These are phyloP conservation scores for Syncephalis fuscata DNA, from an alignment of 371 early-diverging fungal species.

Conservation along the genomic window DNA sequence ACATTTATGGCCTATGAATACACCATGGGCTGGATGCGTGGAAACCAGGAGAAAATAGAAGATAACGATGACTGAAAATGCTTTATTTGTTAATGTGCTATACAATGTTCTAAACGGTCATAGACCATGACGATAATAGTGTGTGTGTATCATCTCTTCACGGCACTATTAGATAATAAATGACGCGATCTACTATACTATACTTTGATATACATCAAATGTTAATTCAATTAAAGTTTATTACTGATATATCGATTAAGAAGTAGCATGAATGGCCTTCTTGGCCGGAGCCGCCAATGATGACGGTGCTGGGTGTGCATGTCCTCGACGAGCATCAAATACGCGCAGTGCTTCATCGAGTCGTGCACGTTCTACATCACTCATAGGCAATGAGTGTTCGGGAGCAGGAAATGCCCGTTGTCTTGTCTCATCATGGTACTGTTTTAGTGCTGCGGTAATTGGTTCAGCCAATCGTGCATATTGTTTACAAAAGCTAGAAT, in stretches of 20 bases:
- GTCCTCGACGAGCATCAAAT: constrained; percentile 1
- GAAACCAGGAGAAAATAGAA: constrained; percentile 5
- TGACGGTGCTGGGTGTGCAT: no score
- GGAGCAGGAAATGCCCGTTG: constrained; percentile 57
- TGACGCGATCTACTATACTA: no score
- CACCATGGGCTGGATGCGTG: constrained; percentile 4
- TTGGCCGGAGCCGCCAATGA: no score
- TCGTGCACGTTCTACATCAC: constrained; percentile 28
- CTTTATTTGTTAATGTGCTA: no score
- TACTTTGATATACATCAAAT: no score
- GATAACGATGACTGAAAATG: no score
- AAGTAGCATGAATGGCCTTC: no score
- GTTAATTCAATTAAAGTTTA: no score
- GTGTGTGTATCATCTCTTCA: background rate
- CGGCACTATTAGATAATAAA: no score
- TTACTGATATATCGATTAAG: no score
- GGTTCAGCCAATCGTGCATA: constrained; percentile 60
- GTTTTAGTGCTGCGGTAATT: constrained; percentile 44
- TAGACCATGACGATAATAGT: background rate
- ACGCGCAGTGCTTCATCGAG: constrained; percentile 13
- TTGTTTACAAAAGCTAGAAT: constrained; percentile 67
- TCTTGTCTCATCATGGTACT: constrained; percentile 65
- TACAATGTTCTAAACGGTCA: background rate
- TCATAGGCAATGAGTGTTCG: constrained; percentile 57
- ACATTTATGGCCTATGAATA: constrained; percentile 35